These are phyloP conservation scores for Collybia sordida DNA, from an alignment of 768 basidiomycete species.

Conservation along the genomic window DNA sequence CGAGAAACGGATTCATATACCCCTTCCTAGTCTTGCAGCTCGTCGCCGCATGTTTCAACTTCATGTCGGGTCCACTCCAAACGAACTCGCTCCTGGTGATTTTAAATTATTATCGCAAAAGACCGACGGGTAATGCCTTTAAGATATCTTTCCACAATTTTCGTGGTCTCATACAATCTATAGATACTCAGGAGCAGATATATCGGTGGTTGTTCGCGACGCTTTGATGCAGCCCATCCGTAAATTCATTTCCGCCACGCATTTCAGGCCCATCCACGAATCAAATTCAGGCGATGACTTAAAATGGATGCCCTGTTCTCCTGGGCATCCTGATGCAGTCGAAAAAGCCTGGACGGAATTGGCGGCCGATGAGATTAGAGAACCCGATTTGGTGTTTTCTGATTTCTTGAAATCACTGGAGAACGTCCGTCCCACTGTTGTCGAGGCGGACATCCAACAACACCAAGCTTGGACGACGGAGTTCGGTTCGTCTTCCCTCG, in stretches of 20 bases:
- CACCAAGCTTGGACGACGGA: conserved; percentile 86
- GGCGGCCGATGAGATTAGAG: conserved; percentile 84
- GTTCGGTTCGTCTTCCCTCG: conserved; percentile 52
- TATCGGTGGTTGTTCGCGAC: conserved; percentile 91
- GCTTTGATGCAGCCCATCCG: conserved; percentile 98
- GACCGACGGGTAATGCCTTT: conserved; percentile 71
- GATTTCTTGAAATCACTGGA: conserved; percentile 85
- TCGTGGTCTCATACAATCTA: too few relatives aligned
- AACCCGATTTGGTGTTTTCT: conserved; percentile 73
- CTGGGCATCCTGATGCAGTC: conserved; percentile 80
- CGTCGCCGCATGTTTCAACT: conserved; percentile 95
- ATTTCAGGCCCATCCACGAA: conserved; percentile 71
- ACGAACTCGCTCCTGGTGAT: conserved; percentile 75
- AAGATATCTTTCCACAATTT: too few relatives aligned
- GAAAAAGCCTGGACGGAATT: conserved; percentile 92
- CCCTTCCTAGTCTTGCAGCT: conserved; percentile 91
- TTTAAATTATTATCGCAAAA: conserved; percentile 77
- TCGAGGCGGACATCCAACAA: conserved; percentile 79
- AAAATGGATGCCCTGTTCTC: conserved; percentile 96
- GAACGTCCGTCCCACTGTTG: conserved; percentile 84
- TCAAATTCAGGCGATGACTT: conserved; percentile 19
- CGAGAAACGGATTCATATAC: conserved; percentile 98
- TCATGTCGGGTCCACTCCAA: conserved; percentile 91
- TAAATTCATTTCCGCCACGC: conserved; percentile 93
- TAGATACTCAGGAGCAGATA: conserved; percentile 88